Base-by-base conservation (phyloP, 148 eudicot species). In the Drosera capensis region DNA sequence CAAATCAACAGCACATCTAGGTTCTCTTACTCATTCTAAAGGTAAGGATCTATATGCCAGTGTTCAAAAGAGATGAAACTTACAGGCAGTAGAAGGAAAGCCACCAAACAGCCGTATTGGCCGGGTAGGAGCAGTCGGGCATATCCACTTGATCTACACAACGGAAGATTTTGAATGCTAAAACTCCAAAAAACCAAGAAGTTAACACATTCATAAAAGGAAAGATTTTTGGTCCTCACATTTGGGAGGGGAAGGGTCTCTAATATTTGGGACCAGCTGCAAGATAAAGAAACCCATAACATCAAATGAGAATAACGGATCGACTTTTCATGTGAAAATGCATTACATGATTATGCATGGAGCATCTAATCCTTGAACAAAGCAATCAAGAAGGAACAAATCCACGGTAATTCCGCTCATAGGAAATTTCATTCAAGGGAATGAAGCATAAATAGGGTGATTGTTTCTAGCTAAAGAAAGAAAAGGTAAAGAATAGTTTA, bases 211-310 rank as follows among this genome's bases (percentile, higher is more conserved):
- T 1, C 8, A 39, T 4, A 52, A 48, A 20, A 43, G 30, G 15
- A 20, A 22, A 16, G 15, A 18, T 5, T 17, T 65, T 40, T 34
- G 13, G 38, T 4, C 14, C 90, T 80, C 70, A 88, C 96, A 71
- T 88, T 88, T 41, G 86, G 83, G 60, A 88, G 79, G 57, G 96
- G 94, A 57, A 88, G 77, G 25, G 92, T 73, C 76, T 88, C 96
- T 79, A 88, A 58, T 51, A 82, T 66, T 55, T 74, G 92, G 55
- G 94, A 74, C 96, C 96, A 86, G 69, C 96, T 86, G 84, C 72
- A 56, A 67, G 37, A 46, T 43, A 43, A 55, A 54, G 12, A 30
- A 34, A 34, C n/a, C 38, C 5, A 35, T 28, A 12, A 20, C 14
- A 12, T 41, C 17, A 15, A 42, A 55, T 25, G 47, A 19, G 23